Evolutionary conservation across 768 basidiomycete species (phyloP), one percentile per base, ranked within the genome.

Genomic region (Russula compacta): DNA sequence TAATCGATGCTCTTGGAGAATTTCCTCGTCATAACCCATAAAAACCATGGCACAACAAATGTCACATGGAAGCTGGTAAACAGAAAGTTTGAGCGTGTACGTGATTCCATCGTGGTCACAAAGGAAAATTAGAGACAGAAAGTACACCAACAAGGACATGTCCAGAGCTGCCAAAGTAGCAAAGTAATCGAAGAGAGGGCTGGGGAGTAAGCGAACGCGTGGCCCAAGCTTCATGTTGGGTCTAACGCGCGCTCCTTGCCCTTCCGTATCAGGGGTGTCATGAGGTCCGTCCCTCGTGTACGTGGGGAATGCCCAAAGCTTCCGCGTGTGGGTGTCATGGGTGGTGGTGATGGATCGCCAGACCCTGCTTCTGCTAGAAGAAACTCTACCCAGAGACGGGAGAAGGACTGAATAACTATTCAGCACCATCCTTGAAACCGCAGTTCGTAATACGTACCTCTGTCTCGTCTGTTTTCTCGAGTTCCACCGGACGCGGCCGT

Each of bases 371-470:
- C 95, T 24, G 93, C 95, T 64, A 99, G 85, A 4, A 99, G 81
- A 71, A 95, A 99, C 72, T 99, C 97, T 50, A 99, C 95, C 87
- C 94, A 99, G 11, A 98, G 81, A 50, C 94, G 89, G 42, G 92
- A 95, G 76, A 99, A 99, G 0, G 93, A 95, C 95, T 98, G 12
- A 61, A 48, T 32, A 51, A 38, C 43, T 17, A 35, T 55, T 46
- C 11, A 44, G 24, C 6, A 12, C 10, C 19, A 6, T 29, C 50
- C 15, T 42, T 14, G 29, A 1, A n/a, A 5, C 29, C 54, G 10
- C n/a, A 4, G 43, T 0, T 32, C 24, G 6, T 15, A 15, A 2
- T 1, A 70, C 77, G 5, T 64, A 89, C 90, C 80, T 92, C 90
- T 4, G 89, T 90, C 71, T 91, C 89, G 64, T 92, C 90, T 3